These are phyloP conservation scores for Colletotrichum chrysophilum DNA, from an alignment of 2,329 filamentous ascomycete species.

Conservation along the genomic window DNA sequence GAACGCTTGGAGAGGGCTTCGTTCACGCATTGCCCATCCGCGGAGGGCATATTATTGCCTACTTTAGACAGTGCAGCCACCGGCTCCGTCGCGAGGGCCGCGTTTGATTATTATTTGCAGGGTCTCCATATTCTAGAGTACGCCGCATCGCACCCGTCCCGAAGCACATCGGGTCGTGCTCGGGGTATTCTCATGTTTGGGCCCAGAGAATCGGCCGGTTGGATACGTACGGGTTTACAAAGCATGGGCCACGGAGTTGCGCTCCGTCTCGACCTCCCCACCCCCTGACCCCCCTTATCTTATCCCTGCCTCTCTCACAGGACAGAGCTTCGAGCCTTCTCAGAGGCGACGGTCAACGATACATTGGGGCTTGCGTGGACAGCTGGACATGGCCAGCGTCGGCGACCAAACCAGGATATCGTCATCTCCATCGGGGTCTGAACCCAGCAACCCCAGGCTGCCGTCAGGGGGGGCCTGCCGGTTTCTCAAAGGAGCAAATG, in stretches of 20 bases:
- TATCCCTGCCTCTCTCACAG: neutral
- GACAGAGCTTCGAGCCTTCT: neutral
- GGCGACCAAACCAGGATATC: neutral
- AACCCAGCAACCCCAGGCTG: neutral
- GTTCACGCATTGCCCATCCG: neutral
- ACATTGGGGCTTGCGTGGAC: neutral
- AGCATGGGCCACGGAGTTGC: neutral
- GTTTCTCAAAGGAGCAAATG: neutral
- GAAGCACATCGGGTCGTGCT: neutral
- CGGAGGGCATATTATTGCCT: neutral
- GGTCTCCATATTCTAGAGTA: neutral
- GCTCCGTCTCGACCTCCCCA: neutral
- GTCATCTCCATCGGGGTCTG: neutral
- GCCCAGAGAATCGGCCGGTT: neutral
- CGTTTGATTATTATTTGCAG: neutral
- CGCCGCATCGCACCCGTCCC: neutral
- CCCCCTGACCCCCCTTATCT: neutral
- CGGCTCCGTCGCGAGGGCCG: neutral
- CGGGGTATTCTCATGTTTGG: neutral
- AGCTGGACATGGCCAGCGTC: neutral
- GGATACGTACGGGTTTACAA: neutral
- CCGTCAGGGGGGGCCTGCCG: neutral
- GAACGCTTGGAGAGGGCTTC: neutral
- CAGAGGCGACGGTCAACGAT: neutral
- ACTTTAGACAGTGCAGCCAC: neutral